A percentile compares a stretch with the other conserved stretches of the same genome.
phyloP scores from a whole-genome alignment of 768 basidiomycete species.

The Boletus fagicola region DNA sequence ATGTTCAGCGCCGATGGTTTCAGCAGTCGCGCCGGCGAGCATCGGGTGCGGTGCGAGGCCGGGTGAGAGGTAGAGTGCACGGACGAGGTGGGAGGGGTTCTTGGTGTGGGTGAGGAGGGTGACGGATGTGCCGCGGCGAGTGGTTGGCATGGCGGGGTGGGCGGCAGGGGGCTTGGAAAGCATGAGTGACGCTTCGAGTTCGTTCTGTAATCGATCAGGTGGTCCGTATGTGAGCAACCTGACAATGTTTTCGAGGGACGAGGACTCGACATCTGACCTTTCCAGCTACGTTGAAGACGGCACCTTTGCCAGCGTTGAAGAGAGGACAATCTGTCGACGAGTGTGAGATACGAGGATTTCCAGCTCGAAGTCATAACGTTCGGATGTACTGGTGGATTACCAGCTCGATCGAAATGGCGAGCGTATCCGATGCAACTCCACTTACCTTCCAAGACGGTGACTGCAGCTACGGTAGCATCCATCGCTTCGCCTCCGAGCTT shows the following conservation, averaged over 20 bases:
- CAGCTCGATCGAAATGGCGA: neutral
- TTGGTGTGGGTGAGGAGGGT: conserved; percentile 64
- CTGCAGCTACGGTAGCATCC: conserved; percentile 78
- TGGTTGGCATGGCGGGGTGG: conserved; percentile 54
- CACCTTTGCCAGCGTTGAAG: conserved; percentile 79
- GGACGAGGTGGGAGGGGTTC: conserved; percentile 73
- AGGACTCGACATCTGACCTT: conserved; percentile 50
- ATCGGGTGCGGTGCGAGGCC: conserved; percentile 62
- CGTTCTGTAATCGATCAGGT: conserved; percentile 49
- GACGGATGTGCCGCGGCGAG: conserved; percentile 60
- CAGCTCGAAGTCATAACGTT: neutral
- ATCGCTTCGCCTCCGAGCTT: conserved; percentile 72
- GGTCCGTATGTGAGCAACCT: neutral
- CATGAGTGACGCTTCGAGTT: conserved; percentile 81
- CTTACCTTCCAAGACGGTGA: conserved; percentile 68
- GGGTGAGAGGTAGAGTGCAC: conserved; percentile 70
- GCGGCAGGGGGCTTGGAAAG: conserved; percentile 72
- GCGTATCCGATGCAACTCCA: neutral
- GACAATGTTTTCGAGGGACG: neutral
- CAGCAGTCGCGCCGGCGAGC: conserved; percentile 65
- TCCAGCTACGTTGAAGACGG: conserved; percentile 78
- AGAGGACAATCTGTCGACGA: conserved; percentile 58
- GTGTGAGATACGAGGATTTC: neutral
- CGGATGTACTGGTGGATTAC: neutral
- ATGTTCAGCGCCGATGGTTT: conserved; percentile 50